phyloP scores from a whole-genome alignment of 257 asterid genomes.

The Solanum ossicruentum region DNA sequence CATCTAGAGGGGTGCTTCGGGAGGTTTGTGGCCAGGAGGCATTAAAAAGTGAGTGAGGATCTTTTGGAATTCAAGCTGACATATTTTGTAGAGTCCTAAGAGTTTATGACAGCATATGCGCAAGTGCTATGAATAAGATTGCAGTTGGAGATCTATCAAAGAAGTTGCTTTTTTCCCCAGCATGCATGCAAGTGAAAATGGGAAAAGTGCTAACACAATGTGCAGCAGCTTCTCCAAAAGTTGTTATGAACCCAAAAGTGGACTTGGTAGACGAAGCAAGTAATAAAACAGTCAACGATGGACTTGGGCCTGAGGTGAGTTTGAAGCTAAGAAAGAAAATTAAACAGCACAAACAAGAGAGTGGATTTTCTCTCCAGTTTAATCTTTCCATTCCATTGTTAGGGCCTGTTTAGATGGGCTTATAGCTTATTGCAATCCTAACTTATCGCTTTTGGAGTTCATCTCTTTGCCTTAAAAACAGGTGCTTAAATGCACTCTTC shows the following conservation, averaged over 20 bases:
- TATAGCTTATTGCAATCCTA: neutral
- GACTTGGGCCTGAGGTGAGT: neutral
- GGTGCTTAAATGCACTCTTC: neutral
- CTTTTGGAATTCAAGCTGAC: slow-evolving; percentile 68
- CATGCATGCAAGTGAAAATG: slow-evolving; percentile 56
- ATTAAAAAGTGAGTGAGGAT: slow-evolving; percentile 60
- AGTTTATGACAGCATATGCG: slow-evolving; percentile 61
- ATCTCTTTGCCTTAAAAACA: neutral
- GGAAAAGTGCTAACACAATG: slow-evolving; percentile 61
- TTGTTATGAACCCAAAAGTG: neutral
- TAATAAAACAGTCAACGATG: neutral
- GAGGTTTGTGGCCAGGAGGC: slow-evolving; percentile 86
- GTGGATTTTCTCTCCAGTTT: neutral
- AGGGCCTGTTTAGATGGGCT: neutral
- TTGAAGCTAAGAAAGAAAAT: neutral
- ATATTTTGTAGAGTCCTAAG: slow-evolving; percentile 76
- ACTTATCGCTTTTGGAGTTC: neutral
- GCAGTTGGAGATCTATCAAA: slow-evolving; percentile 49
- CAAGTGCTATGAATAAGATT: slow-evolving; percentile 45
- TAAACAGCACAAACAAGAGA: neutral
- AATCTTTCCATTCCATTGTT: neutral
- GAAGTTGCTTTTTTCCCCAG: slow-evolving; percentile 43
- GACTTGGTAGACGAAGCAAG: neutral
- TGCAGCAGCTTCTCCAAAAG: slow-evolving; percentile 51
- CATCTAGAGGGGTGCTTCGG: slow-evolving; percentile 47